Base-by-base conservation (phyloP, 2,329 filamentous ascomycete genomes). In the Coccinonectria pachysandricola region DNA sequence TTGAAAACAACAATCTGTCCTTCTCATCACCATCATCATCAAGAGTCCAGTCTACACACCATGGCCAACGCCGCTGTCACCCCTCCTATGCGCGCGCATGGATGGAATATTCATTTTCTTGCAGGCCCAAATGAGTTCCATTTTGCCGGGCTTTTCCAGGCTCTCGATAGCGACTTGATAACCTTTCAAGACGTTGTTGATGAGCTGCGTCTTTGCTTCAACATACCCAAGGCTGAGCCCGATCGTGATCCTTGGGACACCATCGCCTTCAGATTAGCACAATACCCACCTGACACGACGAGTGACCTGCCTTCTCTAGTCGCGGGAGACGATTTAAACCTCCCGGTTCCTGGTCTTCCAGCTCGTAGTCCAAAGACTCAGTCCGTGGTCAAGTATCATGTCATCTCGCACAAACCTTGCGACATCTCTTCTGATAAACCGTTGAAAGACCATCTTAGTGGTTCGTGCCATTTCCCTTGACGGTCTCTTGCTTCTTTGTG, bases 11-110 rank as follows among this genome's bases (percentile, higher is more conserved):
- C n/a, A n/a, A n/a, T n/a, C n/a, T n/a, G n/a, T n/a, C n/a, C n/a
- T n/a, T n/a, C n/a, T n/a, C n/a, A n/a, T n/a, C n/a, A n/a, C n/a
- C n/a, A n/a, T n/a, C n/a, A n/a, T n/a, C n/a, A n/a, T n/a, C n/a
- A n/a, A n/a, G n/a, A n/a, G n/a, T n/a, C n/a, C n/a, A 3, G 36
- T 32, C 7, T 39, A 39, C 25, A 36, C 35, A 10, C 14, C 16
- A 26, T 20, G 17, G 5, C 24, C 13, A 19, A 20, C 11, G 24
- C 16, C 9, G 32, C 28, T n/a, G 21, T 34, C 10, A 36, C 31
- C 8, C 15, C 31, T 5, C 27, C 16, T 4, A 33, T 35, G 26
- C 23, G 32, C 10, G 30, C 21, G n/a, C 17, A 19, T 14, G 32
- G 24, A 4, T 37, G 34, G 36, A 36, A 36, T 19, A 11, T 32